Percentiles rank a stretch among this genome's conserved stretches.
Conservation (phyloP, 768 basidiomycete genomes). For the Favolaschia claudopus region DNA sequence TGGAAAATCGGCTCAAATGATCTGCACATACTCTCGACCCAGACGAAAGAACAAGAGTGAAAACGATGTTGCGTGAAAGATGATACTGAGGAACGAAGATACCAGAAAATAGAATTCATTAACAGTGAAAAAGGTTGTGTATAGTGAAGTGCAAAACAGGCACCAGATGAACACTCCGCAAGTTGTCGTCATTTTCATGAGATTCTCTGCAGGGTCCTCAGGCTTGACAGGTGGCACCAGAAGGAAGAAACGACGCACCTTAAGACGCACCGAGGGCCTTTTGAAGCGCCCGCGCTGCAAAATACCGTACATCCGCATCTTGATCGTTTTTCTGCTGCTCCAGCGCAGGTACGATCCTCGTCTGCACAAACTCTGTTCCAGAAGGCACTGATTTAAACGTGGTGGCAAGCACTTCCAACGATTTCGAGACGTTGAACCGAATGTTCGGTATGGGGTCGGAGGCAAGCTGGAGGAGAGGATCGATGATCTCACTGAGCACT, state of each 20-base stretch:
- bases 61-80: no score
- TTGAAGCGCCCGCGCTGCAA: constrained; percentile 83
- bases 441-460: constrained; percentile 97
- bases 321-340: constrained; percentile 87
- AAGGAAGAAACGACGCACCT: constrained; percentile 16
- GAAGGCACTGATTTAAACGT: constrained; percentile 70
- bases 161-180: constrained; percentile 15
- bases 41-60: no score
- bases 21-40: no score
- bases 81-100: neutral
- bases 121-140: constrained; percentile 18
- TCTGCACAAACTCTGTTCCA: constrained; percentile 76
- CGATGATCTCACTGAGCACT: constrained; percentile 83
- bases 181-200: constrained; percentile 14
- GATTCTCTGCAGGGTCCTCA: neutral
- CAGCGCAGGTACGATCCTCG: constrained; percentile 81
- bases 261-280: constrained; percentile 41
- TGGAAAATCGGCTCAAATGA: neutral
- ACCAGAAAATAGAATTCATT: constrained; percentile 25
- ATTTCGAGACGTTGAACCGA: constrained; percentile 98
- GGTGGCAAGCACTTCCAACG: constrained; percentile 85
- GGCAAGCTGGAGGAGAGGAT: constrained; percentile 82
- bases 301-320: constrained; percentile 97
- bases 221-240: no score
- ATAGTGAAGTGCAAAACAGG: neutral